Evolutionary conservation across 495 filamentous ascomycete species (phyloP), one percentile per base, ranked within the genome.

Genomic region (Daldinia concentrica): DNA sequence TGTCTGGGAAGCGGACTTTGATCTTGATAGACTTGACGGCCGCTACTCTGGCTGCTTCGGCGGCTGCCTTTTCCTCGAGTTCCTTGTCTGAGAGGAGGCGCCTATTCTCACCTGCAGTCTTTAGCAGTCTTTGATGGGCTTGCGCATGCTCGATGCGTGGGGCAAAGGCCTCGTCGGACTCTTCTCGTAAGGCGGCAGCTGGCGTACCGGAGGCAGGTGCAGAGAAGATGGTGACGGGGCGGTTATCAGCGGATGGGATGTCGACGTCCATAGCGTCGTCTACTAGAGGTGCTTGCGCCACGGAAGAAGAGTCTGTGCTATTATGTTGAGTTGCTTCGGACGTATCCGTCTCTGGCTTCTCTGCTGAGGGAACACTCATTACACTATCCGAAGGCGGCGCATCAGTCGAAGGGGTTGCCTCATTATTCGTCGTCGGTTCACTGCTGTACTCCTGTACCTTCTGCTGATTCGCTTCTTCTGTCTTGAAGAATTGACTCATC

Each of bases 141-240:
- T 94, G 91, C 30, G 93, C 92, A 69, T 98, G 93, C 43, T 91
- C 92, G 69, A 97, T 88, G 19, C 91, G 92, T 1, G 94, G 93
- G 26, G 91, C 85, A 77, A 92, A 98, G 70, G 93, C 92, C 19
- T 84, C 84, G 62, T 94, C 92, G 26, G 92, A 86, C 66, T 89
- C 87, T 14, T 83, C 77, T 56, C 82, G 79, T 62, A 84, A 81
- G 30, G 93, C 90, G 36, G 95, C 96, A 19, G 84, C 86, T n/a
- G 92, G 95, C 1, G 89, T 95, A 52, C 84, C 78, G 54, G 82
- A 88, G 27, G 87, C 82, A 1, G 95, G 92, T 2, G 95, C 90
- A 4, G 87, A 85, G 80, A 90, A 98, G 62, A 98, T 88, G 9
- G 87, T 85, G 37, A 96, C 82, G 9, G 87, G 84, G 19, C 81